Percentiles rank a stretch among this genome's conserved stretches.
Evolutionary conservation across 2,329 filamentous ascomycete species (phyloP).

Genomic region (Scedosporium boydii): DNA sequence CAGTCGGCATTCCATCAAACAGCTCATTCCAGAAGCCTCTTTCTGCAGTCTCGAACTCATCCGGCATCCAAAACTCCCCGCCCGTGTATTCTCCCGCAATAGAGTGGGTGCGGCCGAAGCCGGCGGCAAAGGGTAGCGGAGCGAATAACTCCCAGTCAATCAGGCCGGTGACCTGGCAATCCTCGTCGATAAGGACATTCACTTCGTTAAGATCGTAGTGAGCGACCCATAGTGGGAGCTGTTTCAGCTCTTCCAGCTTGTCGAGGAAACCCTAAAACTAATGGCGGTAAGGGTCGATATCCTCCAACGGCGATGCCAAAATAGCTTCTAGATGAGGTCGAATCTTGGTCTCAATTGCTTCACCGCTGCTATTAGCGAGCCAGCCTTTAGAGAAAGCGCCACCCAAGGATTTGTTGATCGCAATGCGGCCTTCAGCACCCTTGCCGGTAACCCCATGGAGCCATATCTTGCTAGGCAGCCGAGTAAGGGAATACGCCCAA

Average conservation of each 20-base stretch:
- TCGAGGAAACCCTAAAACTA: background rate
- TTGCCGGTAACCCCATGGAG: background rate
- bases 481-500: background rate
- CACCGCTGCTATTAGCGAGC: background rate
- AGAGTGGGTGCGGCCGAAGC: slow-evolving; percentile 15
- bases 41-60: slow-evolving; percentile 17
- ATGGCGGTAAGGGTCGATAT: background rate
- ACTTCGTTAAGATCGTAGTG: slow-evolving; percentile 17
- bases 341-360: background rate
- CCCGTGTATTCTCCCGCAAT: slow-evolving; percentile 15
- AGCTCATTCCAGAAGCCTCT: slow-evolving; percentile 16
- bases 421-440: background rate
- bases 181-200: slow-evolving; percentile 13
- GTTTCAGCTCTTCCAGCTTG: background rate
- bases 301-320: background rate
- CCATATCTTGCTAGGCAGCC: background rate
- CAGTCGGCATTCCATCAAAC: slow-evolving; percentile 15
- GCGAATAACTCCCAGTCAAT: slow-evolving; percentile 13
- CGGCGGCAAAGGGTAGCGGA: background rate
- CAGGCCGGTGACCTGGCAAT: slow-evolving; percentile 12
- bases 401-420: background rate
- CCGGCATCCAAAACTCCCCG: slow-evolving; percentile 17
- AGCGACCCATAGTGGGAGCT: slow-evolving; percentile 4
- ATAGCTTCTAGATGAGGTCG: background rate
- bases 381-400: background rate